Base-by-base conservation (phyloP, 2,329 filamentous ascomycete species). In the Phaeophleospora eucalypticola region DNA sequence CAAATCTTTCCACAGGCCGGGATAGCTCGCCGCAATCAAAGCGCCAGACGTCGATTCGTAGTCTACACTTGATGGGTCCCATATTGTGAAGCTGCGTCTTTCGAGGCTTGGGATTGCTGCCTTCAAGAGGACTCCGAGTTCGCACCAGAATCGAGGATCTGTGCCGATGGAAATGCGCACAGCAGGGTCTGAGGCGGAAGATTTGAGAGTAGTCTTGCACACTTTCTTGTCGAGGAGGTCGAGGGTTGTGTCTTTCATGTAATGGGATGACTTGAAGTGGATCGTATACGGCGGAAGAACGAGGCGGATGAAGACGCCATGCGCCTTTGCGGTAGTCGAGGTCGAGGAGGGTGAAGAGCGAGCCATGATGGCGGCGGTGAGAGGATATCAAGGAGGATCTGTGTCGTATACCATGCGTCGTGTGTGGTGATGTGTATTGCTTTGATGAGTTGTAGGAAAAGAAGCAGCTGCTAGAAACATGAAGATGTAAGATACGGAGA, bases 31-130 rank as follows among this genome's bases (percentile, higher is more conserved):
- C 12, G 80, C 80, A 52, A 84, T 83, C 15, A 83, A 67, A 29
- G 80, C 78, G 3, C 80, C 80, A 6, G 75, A 80, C 1, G 78
- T 75, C 29, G 74, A 75, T 52, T 81, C 78, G 49, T 80, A 81
- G 53, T 78, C 76, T 20, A 77, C 74, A 14, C 71, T 67, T 15
- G 71, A 71, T 3, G 79, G 75, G 52, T 79, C 79, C 56, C 80
- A 79, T 62, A 77, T 76, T 4, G 78, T 75, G 58, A 84, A 83
- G 24, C 77, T 82, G 53, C 81, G 78, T 27, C 74, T 71, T 60
- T 83, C 80, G 36, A 84, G 72, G 32, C 78, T 79, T 2, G 78
- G 79, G 15, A 83, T 77, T 15, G 80, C 81, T 48, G 77, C 75
- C 42, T 75, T 76, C 50, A 84, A 68, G 17, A 83, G 71, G 37